Percentiles rank a stretch among this genome's conserved stretches.
These are phyloP conservation scores for Protomyces lactucae-debilis DNA, from an alignment of 1,139 yeast genomes.

Conservation along the genomic window DNA sequence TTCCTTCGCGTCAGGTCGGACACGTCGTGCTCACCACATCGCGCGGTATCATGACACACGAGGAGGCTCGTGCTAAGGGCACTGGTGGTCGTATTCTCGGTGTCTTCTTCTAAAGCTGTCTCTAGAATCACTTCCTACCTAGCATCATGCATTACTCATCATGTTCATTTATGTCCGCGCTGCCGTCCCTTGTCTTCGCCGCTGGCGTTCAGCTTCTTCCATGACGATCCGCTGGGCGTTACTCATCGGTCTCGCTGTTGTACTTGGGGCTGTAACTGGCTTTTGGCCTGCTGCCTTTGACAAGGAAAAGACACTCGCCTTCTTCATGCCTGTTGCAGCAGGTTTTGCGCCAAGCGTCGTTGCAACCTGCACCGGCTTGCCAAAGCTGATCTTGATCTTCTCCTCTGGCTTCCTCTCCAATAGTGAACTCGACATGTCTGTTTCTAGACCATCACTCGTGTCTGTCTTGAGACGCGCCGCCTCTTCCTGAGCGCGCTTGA, in stretches of 20 bases:
- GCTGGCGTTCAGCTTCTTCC: slow-evolving; percentile 10
- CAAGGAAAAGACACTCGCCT: slow-evolving; percentile 6
- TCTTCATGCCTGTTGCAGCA: not conserved
- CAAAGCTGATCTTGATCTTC: slow-evolving; percentile 6
- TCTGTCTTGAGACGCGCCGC: slow-evolving; percentile 21
- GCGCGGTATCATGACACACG: slow-evolving; percentile 99
- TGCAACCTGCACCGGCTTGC: not conserved
- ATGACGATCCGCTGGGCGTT: slow-evolving; percentile 25
- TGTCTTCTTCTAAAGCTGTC: slow-evolving; percentile 66
- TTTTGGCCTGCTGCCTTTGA: slow-evolving; percentile 4
- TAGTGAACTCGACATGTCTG: not conserved
- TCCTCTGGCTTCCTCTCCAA: slow-evolving; percentile 10
- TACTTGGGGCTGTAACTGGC: not conserved
- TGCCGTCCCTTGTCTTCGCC: not conserved
- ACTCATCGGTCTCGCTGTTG: not conserved
- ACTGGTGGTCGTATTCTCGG: slow-evolving; percentile 98
- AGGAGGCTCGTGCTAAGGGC: slow-evolving; percentile 99
- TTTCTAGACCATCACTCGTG: not conserved
- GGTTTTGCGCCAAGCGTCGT: not conserved
- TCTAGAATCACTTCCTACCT: not conserved
- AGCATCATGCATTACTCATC: not conserved
- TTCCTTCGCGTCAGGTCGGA: slow-evolving; percentile 99
- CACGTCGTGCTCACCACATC: slow-evolving; percentile 95
- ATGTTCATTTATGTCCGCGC: not conserved
- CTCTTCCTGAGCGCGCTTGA: slow-evolving; percentile 45